Evolutionary conservation across 2,329 filamentous ascomycete genomes (phyloP).

Genomic region (Chaetomiaceae sp.): DNA sequence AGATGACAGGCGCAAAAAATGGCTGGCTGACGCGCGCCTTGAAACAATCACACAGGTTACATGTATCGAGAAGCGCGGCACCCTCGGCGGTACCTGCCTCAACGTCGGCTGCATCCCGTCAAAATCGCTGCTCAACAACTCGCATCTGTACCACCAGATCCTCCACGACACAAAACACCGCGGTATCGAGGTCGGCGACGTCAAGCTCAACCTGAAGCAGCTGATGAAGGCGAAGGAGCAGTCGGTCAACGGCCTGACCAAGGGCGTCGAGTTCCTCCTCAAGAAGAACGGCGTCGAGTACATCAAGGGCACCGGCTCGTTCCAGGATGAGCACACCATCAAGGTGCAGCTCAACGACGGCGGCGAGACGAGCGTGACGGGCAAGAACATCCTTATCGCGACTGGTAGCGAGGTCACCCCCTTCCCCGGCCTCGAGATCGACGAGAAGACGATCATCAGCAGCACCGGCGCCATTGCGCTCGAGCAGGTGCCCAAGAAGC

Average conservation of each 20-base stretch:
- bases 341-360: conserved; percentile 87
- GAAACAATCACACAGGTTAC: conserved; percentile 59
- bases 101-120: conserved; percentile 99
- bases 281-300: conserved; percentile 99
- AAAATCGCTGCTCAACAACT: conserved; percentile 99
- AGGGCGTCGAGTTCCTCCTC: conserved; percentile 95
- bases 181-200: conserved; percentile 94
- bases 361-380: conserved; percentile 78
- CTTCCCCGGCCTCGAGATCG: conserved; percentile 91
- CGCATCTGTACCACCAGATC: conserved; percentile 94
- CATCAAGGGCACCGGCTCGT: conserved; percentile 86
- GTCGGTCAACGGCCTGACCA: conserved; percentile 82
- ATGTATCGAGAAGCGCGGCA: conserved; percentile 97
- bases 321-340: conserved; percentile 84
- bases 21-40: neutral
- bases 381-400: conserved; percentile 97
- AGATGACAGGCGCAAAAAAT: neutral
- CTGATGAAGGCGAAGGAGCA: conserved; percentile 99
- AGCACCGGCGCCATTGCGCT: conserved; percentile 92
- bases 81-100: conserved; percentile 91
- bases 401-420: conserved; percentile 94
- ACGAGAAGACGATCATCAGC: conserved; percentile 95
- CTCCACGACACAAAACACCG: conserved; percentile 95
- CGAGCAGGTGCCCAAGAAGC: conserved; percentile 86
- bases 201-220: conserved; percentile 88